Base-by-base conservation (phyloP, 331 rosid species). In the Rosa hybrid region DNA sequence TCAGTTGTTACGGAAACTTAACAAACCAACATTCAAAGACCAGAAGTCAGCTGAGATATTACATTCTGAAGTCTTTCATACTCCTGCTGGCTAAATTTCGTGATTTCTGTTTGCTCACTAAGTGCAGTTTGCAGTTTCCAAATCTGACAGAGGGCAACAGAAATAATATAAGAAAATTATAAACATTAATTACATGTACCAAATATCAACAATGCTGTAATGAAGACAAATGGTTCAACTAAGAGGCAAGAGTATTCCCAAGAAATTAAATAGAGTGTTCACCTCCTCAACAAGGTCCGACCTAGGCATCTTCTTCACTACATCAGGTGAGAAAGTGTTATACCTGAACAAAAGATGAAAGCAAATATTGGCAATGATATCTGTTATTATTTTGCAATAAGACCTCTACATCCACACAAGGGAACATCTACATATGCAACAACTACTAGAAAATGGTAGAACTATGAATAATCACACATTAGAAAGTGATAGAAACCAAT, bases 41-140 rank as follows among this genome's bases (percentile, higher is more conserved):
- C 49, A 50, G 4, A 25, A 17, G 44, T 56, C 13, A 71, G 71
- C 4, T 74, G 83, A 83, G 82, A 83, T n/a, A 60, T 79, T 87
- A 94, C 98, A 81, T 90, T 83, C 84, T 92, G 94, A 83, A 94
- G 97, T 80, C 89, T 90, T 84, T 94, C 98, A 21, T 78, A 88
- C 81, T 90, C 98, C 87, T 90, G 94, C 80, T 90, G 91, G 79
- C 96, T 92, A 62, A 23, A 82, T 54, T 86, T 90, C 2, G 97
- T 94, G 80, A 92, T 80, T 85, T 92, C 91, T 53, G 97, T 86
- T 84, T 94, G 98, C 85, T 92, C 94, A 76, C 91, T 83, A n/a
- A 94, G 85, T 77, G 97, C 97, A 84, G 94, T 91, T 84, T 94
- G 97, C 76, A 94, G 85, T 88, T 89, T 92, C 97, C 97, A 90